Base-by-base conservation (phyloP, 139 green algal species). In the Chlorella sp. region DNA sequence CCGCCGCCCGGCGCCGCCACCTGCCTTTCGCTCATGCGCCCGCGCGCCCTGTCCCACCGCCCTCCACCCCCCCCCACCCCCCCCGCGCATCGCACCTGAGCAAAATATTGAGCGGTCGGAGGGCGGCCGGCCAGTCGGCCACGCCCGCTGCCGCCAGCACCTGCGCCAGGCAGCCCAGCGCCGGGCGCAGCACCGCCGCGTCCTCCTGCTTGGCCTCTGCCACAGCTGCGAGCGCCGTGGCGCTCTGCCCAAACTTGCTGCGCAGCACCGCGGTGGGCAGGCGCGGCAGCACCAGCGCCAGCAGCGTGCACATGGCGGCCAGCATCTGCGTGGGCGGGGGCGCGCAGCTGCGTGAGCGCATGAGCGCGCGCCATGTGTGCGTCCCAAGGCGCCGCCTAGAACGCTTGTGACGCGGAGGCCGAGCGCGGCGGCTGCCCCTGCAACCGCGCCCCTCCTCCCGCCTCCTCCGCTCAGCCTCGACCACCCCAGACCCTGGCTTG, bases 251-350 rank as follows among this genome's bases (percentile, higher is more conserved):
- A 67, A 88, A 91, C 59, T 89, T 91, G 69, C 77, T 74, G 11
- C 89, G 80, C 73, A 96, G 64, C 31, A 93, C 84, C 31, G 76
- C 21, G 36, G 74, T 82, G 19, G 87, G 90, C 51, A 93, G 69
- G 15, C 88, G 81, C 1, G 72, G 77, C 33, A 96, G 82, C 29
- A 89, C 79, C 0, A 76, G 15, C 12, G 50, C 69, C 43, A 97
- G 85, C 61, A 94, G 46, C 33, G 81, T 89, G 69, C 83, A 86
- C 85, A 94, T 90, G 3, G 90, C 86, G 29, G 87, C 79, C 8
- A 71, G 43, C 45, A 91, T 87, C 88, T 93, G 82, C 51, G 36
- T 12, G 43, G 60, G 33, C 60, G 25, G 40, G 71, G n/a, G 38
- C 17, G 64, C n/a, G n/a, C n/a, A n/a, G n/a, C n/a, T n/a, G n/a